These are phyloP conservation scores for Metschnikowia kofuensis DNA, from an alignment of 805 yeast genomes.

Conservation along the genomic window DNA sequence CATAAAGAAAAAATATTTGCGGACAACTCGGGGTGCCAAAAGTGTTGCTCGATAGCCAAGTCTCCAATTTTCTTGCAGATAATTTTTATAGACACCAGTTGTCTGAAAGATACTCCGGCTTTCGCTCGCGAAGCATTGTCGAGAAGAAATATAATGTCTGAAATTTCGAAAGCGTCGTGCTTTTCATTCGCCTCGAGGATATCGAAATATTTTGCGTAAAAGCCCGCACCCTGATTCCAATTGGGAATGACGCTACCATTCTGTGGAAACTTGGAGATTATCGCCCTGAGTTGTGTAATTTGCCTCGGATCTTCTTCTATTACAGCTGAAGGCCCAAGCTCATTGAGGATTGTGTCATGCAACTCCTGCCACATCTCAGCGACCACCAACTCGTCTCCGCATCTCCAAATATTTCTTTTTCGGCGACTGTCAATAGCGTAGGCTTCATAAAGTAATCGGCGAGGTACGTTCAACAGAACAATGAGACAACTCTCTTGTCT, in stretches of 20 bases:
- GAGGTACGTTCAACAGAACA: constrained; percentile 46
- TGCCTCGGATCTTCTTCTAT: constrained; percentile 41
- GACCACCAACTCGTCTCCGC: constrained; percentile 56
- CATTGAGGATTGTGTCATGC: constrained; percentile 49
- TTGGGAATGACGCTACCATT: constrained; percentile 35
- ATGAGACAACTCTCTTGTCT: constrained; percentile 37
- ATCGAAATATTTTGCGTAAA: constrained; percentile 51
- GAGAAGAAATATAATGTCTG: constrained; percentile 37
- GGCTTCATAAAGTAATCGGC: constrained; percentile 48
- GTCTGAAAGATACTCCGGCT: constrained; percentile 10
- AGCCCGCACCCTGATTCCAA: constrained; percentile 59
- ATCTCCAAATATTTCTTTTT: constrained; percentile 51
- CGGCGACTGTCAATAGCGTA: constrained; percentile 55
- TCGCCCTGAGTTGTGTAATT: constrained; percentile 34
- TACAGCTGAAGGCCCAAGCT: constrained; percentile 73
- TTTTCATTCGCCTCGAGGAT: constrained; percentile 17
- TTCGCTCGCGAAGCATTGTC: constrained; percentile 44
- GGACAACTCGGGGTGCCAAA: constrained; percentile 20
- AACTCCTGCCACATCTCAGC: constrained; percentile 66
- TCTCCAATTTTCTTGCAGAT: constrained; percentile 51
- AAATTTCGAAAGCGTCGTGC: constrained; percentile 15
- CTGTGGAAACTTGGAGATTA: constrained; percentile 45
- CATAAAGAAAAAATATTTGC: constrained; percentile 37
- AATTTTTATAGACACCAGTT: constrained; percentile 46
- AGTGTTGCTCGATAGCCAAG: constrained; percentile 27